phyloP scores from a whole-genome alignment of 345 rosid species.

The Sisymbrium irio region DNA sequence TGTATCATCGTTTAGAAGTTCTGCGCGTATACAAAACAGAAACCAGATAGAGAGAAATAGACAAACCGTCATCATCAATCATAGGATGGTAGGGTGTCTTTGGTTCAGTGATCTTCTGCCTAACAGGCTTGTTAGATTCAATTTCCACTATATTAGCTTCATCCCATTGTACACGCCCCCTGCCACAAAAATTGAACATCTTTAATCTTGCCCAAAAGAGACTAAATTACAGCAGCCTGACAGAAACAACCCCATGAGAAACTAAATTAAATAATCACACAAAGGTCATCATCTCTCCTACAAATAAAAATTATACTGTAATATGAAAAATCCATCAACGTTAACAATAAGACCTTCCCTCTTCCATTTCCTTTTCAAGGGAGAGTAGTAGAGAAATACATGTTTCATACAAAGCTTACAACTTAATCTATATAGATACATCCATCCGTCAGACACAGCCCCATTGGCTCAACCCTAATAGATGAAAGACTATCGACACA shows the following conservation, averaged over 20 bases:
- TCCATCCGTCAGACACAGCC: no score
- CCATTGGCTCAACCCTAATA: no score
- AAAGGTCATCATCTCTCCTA: neutral
- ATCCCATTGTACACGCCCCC: conserved; percentile 81
- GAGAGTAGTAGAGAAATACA: no score
- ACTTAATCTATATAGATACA: no score
- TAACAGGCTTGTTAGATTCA: conserved; percentile 90
- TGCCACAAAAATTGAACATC: conserved; percentile 34
- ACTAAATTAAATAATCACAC: neutral
- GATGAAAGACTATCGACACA: no score
- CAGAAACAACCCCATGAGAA: neutral
- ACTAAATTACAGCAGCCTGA: neutral
- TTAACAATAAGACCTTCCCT: no score
- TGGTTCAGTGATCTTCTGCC: conserved; percentile 99
- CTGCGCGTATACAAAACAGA: neutral
- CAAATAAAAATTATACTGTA: no score
- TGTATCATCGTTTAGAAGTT: neutral
- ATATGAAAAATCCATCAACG: no score
- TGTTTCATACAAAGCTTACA: no score
- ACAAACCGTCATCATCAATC: conserved; percentile 86
- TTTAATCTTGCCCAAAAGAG: neutral
- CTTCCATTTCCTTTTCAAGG: no score
- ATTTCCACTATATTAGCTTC: conserved; percentile 85
- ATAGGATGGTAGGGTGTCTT: conserved; percentile 96
- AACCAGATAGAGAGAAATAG: conserved; percentile 15